Evolutionary conservation across 225 moss, liverwort and hornwort genomes (phyloP).

Genomic region (Polytrichum formosum): DNA sequence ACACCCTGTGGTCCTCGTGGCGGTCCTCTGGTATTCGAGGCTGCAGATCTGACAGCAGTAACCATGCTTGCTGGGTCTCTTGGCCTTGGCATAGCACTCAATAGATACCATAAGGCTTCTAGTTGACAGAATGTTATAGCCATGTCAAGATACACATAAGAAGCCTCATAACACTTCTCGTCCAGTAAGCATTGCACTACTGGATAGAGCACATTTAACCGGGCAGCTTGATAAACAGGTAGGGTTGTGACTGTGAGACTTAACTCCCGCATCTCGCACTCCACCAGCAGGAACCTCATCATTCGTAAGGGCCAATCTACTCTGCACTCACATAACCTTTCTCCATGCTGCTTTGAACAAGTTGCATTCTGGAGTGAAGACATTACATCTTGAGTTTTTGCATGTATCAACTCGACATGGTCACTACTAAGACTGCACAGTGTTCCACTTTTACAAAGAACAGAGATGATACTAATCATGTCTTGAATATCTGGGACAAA

Average conservation of each 20-base stretch:
- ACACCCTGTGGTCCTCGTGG: slow-evolving; percentile 57
- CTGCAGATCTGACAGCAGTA: slow-evolving; percentile 50
- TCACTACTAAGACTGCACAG: slow-evolving; percentile 26
- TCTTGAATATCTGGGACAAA: slow-evolving; percentile 48
- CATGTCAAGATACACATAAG: slow-evolving; percentile 56
- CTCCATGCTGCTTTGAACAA: slow-evolving; percentile 40
- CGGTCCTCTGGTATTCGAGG: slow-evolving; percentile 48
- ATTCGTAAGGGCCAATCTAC: slow-evolving; percentile 51
- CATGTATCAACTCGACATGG: slow-evolving; percentile 27
- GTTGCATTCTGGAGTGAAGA: slow-evolving; percentile 39
- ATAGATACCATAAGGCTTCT: slow-evolving; percentile 48
- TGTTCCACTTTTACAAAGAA: slow-evolving; percentile 50
- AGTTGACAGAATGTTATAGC: slow-evolving; percentile 58
- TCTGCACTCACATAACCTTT: slow-evolving; percentile 35
- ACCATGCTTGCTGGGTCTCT: slow-evolving; percentile 44
- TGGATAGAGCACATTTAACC: slow-evolving; percentile 50
- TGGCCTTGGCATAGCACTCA: slow-evolving; percentile 48
- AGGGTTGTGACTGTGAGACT: slow-evolving; percentile 51
- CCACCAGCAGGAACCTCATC: slow-evolving; percentile 55
- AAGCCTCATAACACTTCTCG: slow-evolving; percentile 50
- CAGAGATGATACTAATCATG: slow-evolving; percentile 49
- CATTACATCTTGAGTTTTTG: slow-evolving; percentile 32
- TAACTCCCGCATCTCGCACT: slow-evolving; percentile 39
- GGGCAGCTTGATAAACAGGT: slow-evolving; percentile 59
- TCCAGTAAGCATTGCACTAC: slow-evolving; percentile 58